Evolutionary conservation across 768 basidiomycete genomes (phyloP), one percentile per base, ranked within the genome.

Genomic region (Suillus weaverae): DNA sequence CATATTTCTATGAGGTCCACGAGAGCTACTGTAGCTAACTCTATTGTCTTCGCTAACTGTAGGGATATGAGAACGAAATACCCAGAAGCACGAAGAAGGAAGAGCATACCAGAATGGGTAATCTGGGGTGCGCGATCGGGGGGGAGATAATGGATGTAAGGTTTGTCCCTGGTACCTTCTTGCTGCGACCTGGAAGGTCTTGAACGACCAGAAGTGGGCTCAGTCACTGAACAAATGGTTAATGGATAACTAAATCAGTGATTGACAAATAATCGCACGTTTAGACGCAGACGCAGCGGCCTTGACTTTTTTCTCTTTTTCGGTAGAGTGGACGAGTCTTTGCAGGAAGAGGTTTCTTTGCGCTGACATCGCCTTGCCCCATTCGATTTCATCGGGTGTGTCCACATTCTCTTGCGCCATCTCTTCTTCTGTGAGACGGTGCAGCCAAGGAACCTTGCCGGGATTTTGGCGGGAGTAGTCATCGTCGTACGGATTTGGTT

Each of bases 401-500:
- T 97, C 94, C 43, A 92, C 80, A 71, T 97, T 95, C 79, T 95
- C 92, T 60, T 73, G 73, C 6, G 73, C 73, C 71, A 83, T 76
- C 70, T 93, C 88, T 35, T 81, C 80, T 41, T 81, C 80, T 51
- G 81, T 83, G 56, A 92, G 78, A 39, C 80, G 79, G 50, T 83
- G 82, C 64, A 93, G 73, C 67, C 80, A 76, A 9, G 92, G 91
- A 36, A 87, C 87, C 76, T 88, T 91, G 61, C 85, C 86, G 0
- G 83, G 81, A 69, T 89, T 76, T 65, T 74, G 72, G 26, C 78
- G 77, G 16, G 89, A 84, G 74, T 86, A 86, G 20, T 86, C 84
- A 71, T 92, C 89, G 61, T 86, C 84, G 73, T 91, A 95, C 5
- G 92, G 90, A 74, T 94, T 95, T n/a, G 83, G 76, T 13, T 79